Conservation (phyloP, 345 rosid species). For the Sisymbrium altissimum region DNA sequence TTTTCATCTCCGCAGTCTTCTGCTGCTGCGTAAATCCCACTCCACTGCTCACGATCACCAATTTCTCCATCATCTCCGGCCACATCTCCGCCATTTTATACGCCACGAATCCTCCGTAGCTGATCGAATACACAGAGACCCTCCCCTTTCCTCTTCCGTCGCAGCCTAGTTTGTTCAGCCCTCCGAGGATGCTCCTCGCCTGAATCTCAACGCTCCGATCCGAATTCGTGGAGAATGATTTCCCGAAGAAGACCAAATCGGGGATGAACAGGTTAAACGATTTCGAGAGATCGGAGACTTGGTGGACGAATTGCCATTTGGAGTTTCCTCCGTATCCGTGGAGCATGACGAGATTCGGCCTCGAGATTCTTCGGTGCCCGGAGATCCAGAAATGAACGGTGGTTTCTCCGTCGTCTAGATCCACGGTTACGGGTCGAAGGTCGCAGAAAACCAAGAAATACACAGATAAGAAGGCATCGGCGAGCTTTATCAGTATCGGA, state of each 20-base stretch:
- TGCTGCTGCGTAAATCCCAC: conserved; percentile 44
- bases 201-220: conserved; percentile 57
- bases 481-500: conserved; percentile 36
- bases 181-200: conserved; percentile 51
- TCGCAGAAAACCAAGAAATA: conserved; percentile 46
- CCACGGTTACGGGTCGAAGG: conserved; percentile 54
- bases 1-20: conserved; percentile 40
- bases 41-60: conserved; percentile 70
- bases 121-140: conserved; percentile 48
- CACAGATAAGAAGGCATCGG: conserved; percentile 41
- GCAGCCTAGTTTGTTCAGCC: conserved; percentile 54
- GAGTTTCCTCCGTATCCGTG: conserved; percentile 79
- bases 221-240: conserved; percentile 35
- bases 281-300: conserved; percentile 46
- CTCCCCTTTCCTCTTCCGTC: neutral
- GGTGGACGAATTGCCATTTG: conserved; percentile 64
- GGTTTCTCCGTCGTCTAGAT: conserved; percentile 54
- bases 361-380: conserved; percentile 38
- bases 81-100: conserved; percentile 63
- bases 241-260: conserved; percentile 67
- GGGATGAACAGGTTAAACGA: conserved; percentile 61
- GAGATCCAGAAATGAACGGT: conserved; percentile 66
- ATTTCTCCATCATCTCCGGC: conserved; percentile 50
- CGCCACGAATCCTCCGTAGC: conserved; percentile 82
- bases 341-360: conserved; percentile 50